Conservation (phyloP, 1,284 basidiomycete genomes). For the Agaricales sp. region DNA sequence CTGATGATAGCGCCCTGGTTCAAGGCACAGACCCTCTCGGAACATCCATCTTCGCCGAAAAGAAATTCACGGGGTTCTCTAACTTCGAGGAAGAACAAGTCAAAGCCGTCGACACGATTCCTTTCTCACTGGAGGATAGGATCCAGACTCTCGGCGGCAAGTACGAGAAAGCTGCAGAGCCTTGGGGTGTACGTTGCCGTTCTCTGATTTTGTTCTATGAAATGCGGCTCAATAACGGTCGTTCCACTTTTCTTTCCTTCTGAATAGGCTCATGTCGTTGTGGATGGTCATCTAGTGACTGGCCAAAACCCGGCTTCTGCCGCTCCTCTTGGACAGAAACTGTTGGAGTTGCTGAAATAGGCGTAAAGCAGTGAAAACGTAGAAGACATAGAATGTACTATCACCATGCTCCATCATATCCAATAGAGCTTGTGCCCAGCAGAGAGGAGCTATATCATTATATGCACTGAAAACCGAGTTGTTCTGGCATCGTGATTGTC, state of each 20-base stretch:
- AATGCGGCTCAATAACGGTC: no score
- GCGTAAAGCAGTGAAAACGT: slow-evolving; percentile 8
- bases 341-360: slow-evolving; percentile 28
- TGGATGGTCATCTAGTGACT: slow-evolving; percentile 14
- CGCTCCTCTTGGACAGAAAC: slow-evolving; percentile 33
- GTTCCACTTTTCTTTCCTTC: slow-evolving; percentile 12
- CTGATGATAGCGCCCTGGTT: slow-evolving; percentile 20
- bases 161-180: slow-evolving; percentile 33
- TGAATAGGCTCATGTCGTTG: background rate
- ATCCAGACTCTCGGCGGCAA: slow-evolving; percentile 37
- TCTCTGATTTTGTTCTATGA: no score
- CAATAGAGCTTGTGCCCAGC: slow-evolving; percentile 8
- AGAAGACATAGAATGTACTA: slow-evolving; percentile 1
- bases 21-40: slow-evolving; percentile 27
- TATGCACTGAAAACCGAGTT: no score
- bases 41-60: slow-evolving; percentile 37
- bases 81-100: slow-evolving; percentile 38
- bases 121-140: slow-evolving; percentile 45
- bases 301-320: slow-evolving; percentile 63
- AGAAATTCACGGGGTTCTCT: slow-evolving; percentile 40
- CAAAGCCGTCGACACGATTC: slow-evolving; percentile 24
- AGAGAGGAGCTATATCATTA: no score
- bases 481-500: no score
- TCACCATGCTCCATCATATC: slow-evolving; percentile 18
- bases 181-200: slow-evolving; percentile 28